Evolutionary conservation across 2,329 filamentous ascomycete species (phyloP).

Genomic region (Colletotrichum euphorbiae): DNA sequence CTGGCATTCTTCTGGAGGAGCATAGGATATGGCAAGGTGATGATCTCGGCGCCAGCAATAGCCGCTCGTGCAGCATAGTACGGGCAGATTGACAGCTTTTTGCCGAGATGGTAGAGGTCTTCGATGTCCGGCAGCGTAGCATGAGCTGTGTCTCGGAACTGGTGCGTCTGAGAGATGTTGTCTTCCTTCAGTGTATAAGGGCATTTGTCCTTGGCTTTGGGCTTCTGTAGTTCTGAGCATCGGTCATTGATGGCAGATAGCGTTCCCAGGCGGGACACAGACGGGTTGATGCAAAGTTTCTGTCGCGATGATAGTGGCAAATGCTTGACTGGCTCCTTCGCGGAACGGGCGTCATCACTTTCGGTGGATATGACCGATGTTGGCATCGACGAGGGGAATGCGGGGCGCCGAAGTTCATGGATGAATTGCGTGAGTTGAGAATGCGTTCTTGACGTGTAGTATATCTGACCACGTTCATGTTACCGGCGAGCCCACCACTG

Average conservation of each 20-base stretch:
- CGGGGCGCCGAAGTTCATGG: slow-evolving; percentile 82
- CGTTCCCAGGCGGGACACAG: slow-evolving; percentile 77
- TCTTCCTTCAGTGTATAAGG: slow-evolving; percentile 83
- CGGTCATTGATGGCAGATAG: slow-evolving; percentile 91
- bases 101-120: slow-evolving; percentile 83
- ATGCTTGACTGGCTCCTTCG: slow-evolving; percentile 73
- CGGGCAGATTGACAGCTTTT: slow-evolving; percentile 84
- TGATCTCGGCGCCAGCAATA: slow-evolving; percentile 86
- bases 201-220: slow-evolving; percentile 76
- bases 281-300: slow-evolving; percentile 88
- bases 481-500: slow-evolving; percentile 44
- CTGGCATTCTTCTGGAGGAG: slow-evolving; percentile 88
- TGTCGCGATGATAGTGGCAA: slow-evolving; percentile 88
- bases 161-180: slow-evolving; percentile 75
- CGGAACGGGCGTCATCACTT: slow-evolving; percentile 22
- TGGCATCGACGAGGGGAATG: slow-evolving; percentile 78
- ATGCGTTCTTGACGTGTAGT: slow-evolving; percentile 92
- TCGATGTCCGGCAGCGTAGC: slow-evolving; percentile 94
- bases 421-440: slow-evolving; percentile 93
- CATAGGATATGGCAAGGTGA: slow-evolving; percentile 92
- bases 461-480: slow-evolving; percentile 66
- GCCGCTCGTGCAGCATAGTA: slow-evolving; percentile 95
- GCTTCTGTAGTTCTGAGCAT: slow-evolving; percentile 89
- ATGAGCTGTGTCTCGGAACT: slow-evolving; percentile 87
- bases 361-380: slow-evolving; percentile 46